These are phyloP conservation scores for Lipomyces sp. DNA, from an alignment of 805 yeast genomes.

Conservation along the genomic window DNA sequence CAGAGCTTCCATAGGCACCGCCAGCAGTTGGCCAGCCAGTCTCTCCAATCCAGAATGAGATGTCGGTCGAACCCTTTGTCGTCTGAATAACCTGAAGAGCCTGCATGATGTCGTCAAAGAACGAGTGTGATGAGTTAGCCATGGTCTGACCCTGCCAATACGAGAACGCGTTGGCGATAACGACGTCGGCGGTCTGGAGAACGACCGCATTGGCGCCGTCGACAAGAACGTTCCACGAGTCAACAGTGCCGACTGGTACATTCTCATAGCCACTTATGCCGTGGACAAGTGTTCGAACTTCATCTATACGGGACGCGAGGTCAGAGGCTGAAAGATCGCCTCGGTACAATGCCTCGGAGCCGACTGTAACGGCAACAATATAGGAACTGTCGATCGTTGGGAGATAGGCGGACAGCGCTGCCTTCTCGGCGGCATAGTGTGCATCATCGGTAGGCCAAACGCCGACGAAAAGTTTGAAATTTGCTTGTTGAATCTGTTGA, in stretches of 20 bases:
- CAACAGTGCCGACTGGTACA: conserved; percentile 80
- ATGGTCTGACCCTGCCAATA: conserved; percentile 98
- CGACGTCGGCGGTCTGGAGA: conserved; percentile 79
- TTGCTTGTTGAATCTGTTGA: conserved; percentile 56
- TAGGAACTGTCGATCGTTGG: conserved; percentile 72
- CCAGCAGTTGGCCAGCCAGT: conserved; percentile 98
- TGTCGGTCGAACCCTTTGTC: conserved; percentile 81
- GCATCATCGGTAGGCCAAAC: conserved; percentile 91
- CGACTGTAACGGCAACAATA: conserved; percentile 81
- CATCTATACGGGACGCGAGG: conserved; percentile 69
- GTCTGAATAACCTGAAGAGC: conserved; percentile 88
- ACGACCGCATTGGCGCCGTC: conserved; percentile 75
- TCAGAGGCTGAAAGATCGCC: conserved; percentile 73
- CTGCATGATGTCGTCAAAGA: conserved; percentile 97
- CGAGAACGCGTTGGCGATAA: conserved; percentile 93
- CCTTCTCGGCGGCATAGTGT: conserved; percentile 74
- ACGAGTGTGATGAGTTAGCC: conserved; percentile 83
- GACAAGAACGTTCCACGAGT: conserved; percentile 91
- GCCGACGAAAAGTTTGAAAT: conserved; percentile 79
- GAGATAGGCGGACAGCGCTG: conserved; percentile 70
- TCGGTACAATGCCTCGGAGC: conserved; percentile 96
- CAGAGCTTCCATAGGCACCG: conserved; percentile 66
- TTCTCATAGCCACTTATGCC: conserved; percentile 63
- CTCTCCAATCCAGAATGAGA: conserved; percentile 90
- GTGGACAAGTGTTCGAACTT: conserved; percentile 62